phyloP scores from a whole-genome alignment of 2,329 filamentous ascomycete species.

The Trichophyton schoenleinii region DNA sequence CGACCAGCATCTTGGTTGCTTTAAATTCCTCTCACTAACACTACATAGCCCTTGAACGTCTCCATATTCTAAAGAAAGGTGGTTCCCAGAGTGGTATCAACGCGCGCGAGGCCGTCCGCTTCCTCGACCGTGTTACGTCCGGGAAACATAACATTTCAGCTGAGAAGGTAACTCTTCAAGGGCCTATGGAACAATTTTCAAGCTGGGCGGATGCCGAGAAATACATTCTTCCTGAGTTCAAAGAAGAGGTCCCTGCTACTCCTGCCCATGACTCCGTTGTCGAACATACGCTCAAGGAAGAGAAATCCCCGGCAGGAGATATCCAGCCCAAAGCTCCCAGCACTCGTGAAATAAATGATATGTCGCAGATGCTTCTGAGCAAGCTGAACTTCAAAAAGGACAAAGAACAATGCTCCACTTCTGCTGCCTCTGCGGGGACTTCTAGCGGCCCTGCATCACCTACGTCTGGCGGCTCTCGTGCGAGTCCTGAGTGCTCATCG shows the following conservation, averaged over 20 bases:
- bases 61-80: slow-evolving; percentile 34
- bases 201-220: slow-evolving; percentile 36
- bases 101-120: slow-evolving; percentile 40
- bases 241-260: slow-evolving; percentile 22
- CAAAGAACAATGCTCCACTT: slow-evolving; percentile 28
- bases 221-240: slow-evolving; percentile 34
- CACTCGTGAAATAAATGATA: slow-evolving; percentile 21
- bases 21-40: slow-evolving; percentile 10
- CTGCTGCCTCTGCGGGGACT: slow-evolving; percentile 31
- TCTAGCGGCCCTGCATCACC: slow-evolving; percentile 33
- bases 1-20: background rate
- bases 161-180: slow-evolving; percentile 35
- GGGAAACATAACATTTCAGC: slow-evolving; percentile 33
- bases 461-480: slow-evolving; percentile 34
- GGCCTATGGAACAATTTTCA: slow-evolving; percentile 38
- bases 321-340: slow-evolving; percentile 1
- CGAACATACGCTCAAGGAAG: slow-evolving; percentile 4
- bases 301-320: background rate
- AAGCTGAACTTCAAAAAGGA: slow-evolving; percentile 37
- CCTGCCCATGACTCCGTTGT: slow-evolving; percentile 9
- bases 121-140: slow-evolving; percentile 39
- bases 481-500: slow-evolving; percentile 31
- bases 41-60: slow-evolving; percentile 33
- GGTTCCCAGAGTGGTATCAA: slow-evolving; percentile 38
- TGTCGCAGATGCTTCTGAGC: slow-evolving; percentile 37